Percentiles rank a stretch among this genome's conserved stretches.
Conservation (phyloP, 768 basidiomycete species). For the Pilatotrama ljubarskyi region DNA sequence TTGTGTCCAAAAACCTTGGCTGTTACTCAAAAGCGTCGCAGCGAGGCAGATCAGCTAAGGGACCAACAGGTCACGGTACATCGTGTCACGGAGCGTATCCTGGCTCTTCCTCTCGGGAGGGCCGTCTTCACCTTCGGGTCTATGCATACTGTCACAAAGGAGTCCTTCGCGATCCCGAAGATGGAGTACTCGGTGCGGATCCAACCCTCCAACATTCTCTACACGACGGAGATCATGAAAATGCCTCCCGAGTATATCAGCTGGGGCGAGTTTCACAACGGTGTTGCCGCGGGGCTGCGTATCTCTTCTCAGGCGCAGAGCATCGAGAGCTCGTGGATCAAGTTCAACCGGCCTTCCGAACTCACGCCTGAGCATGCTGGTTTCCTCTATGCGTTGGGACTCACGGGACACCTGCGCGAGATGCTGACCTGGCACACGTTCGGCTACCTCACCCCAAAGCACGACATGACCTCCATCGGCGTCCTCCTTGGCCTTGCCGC, state of each 20-base stretch:
- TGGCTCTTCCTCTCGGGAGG: slow-evolving; percentile 87
- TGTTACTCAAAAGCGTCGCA: slow-evolving; percentile 30
- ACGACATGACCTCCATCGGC: slow-evolving; percentile 93
- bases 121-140: slow-evolving; percentile 92
- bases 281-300: slow-evolving; percentile 88
- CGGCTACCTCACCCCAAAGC: slow-evolving; percentile 91
- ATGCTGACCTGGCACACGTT: slow-evolving; percentile 97
- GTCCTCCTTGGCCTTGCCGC: slow-evolving; percentile 92
- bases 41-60: slow-evolving; percentile 85
- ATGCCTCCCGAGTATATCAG: slow-evolving; percentile 67
- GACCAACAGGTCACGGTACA: slow-evolving; percentile 83
- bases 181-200: slow-evolving; percentile 75
- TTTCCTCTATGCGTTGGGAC: slow-evolving; percentile 87
- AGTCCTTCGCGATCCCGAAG: slow-evolving; percentile 78
- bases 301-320: slow-evolving; percentile 72
- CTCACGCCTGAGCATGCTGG: slow-evolving; percentile 96
- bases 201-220: slow-evolving; percentile 67
- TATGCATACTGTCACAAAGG: slow-evolving; percentile 69
- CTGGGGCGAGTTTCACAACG: slow-evolving; percentile 99
- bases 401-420: slow-evolving; percentile 86
- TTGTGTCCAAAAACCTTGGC: too few relatives aligned
- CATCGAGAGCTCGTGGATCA: slow-evolving; percentile 93
- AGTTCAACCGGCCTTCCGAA: slow-evolving; percentile 91
- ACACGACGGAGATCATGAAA: slow-evolving; percentile 70
- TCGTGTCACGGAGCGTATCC: slow-evolving; percentile 81